These are phyloP conservation scores for Wickerhamomyces chambardii DNA, from an alignment of 805 yeast genomes.

Conservation along the genomic window DNA sequence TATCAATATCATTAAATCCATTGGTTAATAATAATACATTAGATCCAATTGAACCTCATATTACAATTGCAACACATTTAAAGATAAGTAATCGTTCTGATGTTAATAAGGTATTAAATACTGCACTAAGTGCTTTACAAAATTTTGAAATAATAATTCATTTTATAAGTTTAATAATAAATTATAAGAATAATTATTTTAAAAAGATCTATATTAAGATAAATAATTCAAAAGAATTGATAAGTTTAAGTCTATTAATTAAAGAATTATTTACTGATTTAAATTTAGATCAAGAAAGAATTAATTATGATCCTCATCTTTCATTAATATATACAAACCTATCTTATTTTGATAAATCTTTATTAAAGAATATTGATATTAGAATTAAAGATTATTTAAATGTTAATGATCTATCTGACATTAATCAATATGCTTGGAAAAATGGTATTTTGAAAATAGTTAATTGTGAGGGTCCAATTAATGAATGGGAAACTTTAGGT, in stretches of 20 bases:
- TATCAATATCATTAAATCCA: slow-evolving; percentile 58
- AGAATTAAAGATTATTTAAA: slow-evolving; percentile 60
- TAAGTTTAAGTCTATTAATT: slow-evolving; percentile 34
- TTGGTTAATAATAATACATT: slow-evolving; percentile 27
- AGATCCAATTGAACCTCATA: slow-evolving; percentile 70
- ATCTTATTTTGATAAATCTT: slow-evolving; percentile 60
- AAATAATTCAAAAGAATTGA: slow-evolving; percentile 13
- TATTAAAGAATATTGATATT: slow-evolving; percentile 51
- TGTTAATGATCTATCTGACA: slow-evolving; percentile 9
- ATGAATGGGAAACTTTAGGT: slow-evolving; percentile 61
- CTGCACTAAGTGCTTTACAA: slow-evolving; percentile 46
- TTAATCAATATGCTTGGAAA: slow-evolving; percentile 42
- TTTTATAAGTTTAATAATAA: slow-evolving; percentile 9
- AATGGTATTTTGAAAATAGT: slow-evolving; percentile 56
- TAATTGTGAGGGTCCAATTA: slow-evolving; percentile 62
- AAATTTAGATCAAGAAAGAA: slow-evolving; percentile 17
- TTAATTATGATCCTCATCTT: slow-evolving; percentile 54
- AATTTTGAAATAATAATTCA: slow-evolving; percentile 5
- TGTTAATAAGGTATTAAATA: slow-evolving; percentile 46
- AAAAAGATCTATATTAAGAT: slow-evolving; percentile 14
- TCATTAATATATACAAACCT: slow-evolving; percentile 60
- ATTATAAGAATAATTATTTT: slow-evolving; percentile 11
- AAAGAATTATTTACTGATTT: slow-evolving; percentile 49
- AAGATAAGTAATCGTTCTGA: slow-evolving; percentile 41
- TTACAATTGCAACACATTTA: slow-evolving; percentile 63